These are phyloP conservation scores for Saccharomycopsis hybrid DNA, from an alignment of 1,139 yeast genomes.

Conservation along the genomic window DNA sequence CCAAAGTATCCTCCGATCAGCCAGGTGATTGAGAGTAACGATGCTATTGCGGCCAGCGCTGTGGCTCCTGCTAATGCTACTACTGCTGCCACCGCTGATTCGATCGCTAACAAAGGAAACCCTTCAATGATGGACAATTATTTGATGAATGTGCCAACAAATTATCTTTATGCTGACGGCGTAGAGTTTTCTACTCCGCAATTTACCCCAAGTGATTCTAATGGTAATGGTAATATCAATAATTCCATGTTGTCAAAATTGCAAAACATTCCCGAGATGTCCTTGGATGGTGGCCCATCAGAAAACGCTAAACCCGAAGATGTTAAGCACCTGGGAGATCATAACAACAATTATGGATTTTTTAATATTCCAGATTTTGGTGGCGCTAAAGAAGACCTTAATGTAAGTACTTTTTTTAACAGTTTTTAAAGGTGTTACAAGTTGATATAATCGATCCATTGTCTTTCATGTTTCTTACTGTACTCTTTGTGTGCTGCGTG, in stretches of 20 bases:
- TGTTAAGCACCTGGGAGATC: neutral
- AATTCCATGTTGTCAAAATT: neutral
- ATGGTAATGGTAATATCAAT: neutral
- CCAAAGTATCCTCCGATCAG: slow-evolving; percentile 9
- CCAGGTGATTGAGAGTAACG: neutral
- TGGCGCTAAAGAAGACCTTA: neutral
- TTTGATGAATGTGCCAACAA: neutral
- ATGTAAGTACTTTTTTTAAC: too few species aligned
- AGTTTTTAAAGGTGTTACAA: too few species aligned
- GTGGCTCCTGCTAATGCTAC: neutral
- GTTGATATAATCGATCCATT: too few species aligned
- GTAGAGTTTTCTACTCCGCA: slow-evolving; percentile 74
- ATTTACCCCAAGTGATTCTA: slow-evolving; percentile 41
- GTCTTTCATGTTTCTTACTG: too few species aligned
- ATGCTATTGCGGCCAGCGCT: too few species aligned
- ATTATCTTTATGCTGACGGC: slow-evolving; percentile 38
- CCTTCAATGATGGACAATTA: neutral
- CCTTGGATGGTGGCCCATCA: neutral
- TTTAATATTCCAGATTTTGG: neutral
- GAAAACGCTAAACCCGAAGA: neutral
- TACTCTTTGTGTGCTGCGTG: too few species aligned
- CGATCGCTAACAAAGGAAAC: neutral
- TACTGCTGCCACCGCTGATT: too few species aligned
- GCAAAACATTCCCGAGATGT: slow-evolving; percentile 10
- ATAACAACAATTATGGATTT: neutral